phyloP scores from a whole-genome alignment of 2,329 filamentous ascomycete genomes.

The Colletotrichum filicis region DNA sequence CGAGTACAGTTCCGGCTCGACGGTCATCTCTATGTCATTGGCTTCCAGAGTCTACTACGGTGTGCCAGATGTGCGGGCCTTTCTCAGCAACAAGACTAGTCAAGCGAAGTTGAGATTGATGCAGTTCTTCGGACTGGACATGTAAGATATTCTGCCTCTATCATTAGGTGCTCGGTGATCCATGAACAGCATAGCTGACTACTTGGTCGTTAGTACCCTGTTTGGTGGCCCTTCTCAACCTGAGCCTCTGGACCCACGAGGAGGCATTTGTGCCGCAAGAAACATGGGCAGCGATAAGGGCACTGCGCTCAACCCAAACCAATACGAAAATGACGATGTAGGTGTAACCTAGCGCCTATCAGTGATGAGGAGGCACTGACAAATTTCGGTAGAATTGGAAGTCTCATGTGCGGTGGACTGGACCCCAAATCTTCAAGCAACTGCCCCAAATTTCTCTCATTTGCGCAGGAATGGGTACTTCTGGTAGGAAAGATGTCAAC shows the following conservation, averaged over 20 bases:
- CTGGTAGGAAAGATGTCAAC: conserved; percentile 47
- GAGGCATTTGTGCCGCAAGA: conserved; percentile 61
- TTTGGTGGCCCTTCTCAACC: conserved; percentile 70
- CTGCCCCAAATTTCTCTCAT: conserved; percentile 66
- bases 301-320: conserved; percentile 61
- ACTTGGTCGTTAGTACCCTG: conserved; percentile 51
- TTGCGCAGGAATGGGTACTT: conserved; percentile 68
- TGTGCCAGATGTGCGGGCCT: conserved; percentile 63
- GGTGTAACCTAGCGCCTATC: not conserved
- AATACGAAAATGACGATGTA: conserved; percentile 64
- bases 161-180: not conserved
- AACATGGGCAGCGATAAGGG: conserved; percentile 53
- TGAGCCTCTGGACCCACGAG: conserved; percentile 63
- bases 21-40: conserved; percentile 69
- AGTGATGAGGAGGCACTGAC: not conserved
- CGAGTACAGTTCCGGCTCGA: conserved; percentile 72
- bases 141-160: conserved; percentile 46
- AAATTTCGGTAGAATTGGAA: conserved; percentile 56
- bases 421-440: conserved; percentile 66
- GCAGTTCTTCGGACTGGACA: conserved; percentile 68
- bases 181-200: not conserved
- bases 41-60: conserved; percentile 62
- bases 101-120: conserved; percentile 63
- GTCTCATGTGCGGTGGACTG: conserved; percentile 68
- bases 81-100: conserved; percentile 68